Percentiles rank a stretch among this genome's conserved stretches.
phyloP scores from a whole-genome alignment of 2,329 filamentous ascomycete species.

The Penicillium sp. region DNA sequence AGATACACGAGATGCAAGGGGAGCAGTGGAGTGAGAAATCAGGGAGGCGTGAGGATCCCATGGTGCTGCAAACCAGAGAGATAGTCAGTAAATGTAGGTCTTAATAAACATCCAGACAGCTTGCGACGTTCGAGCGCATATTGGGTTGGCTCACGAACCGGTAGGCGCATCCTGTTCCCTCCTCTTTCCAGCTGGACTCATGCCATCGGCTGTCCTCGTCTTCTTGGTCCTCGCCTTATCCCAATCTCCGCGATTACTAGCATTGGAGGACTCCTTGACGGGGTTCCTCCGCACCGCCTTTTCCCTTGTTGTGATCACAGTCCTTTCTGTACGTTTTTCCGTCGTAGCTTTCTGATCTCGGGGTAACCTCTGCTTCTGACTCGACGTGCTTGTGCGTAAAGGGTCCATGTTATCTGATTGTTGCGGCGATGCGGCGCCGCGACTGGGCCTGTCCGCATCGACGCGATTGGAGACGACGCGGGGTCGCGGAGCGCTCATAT shows the following conservation, averaged over 20 bases:
- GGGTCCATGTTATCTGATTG: slow-evolving; percentile 36
- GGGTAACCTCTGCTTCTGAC: slow-evolving; percentile 35
- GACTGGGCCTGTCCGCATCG: slow-evolving; percentile 33
- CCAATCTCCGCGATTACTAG: slow-evolving; percentile 37
- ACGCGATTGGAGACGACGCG: slow-evolving; percentile 46
- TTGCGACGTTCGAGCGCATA: neutral
- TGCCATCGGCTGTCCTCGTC: slow-evolving; percentile 23
- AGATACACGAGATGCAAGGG: slow-evolving; percentile 70
- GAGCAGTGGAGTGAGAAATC: slow-evolving; percentile 68
- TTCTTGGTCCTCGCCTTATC: slow-evolving; percentile 38
- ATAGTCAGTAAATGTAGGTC: slow-evolving; percentile 2
- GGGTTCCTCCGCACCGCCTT: slow-evolving; percentile 64
- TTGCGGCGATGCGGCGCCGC: slow-evolving; percentile 35
- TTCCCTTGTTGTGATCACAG: slow-evolving; percentile 63
- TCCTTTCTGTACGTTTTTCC: slow-evolving; percentile 46
- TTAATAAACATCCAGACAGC: neutral
- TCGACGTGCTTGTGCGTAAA: slow-evolving; percentile 33
- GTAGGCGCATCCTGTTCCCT: slow-evolving; percentile 38
- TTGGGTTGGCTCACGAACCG: slow-evolving; percentile 28
- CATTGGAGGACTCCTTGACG: slow-evolving; percentile 43
- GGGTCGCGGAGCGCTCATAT: slow-evolving; percentile 43
- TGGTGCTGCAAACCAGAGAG: slow-evolving; percentile 36
- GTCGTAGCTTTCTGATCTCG: slow-evolving; percentile 38
- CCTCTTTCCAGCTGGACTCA: slow-evolving; percentile 30
- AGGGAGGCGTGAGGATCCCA: slow-evolving; percentile 84